Evolutionary conservation across 1,284 basidiomycete species (phyloP).

Genomic region (Cutaneotrichosporon sp.): DNA sequence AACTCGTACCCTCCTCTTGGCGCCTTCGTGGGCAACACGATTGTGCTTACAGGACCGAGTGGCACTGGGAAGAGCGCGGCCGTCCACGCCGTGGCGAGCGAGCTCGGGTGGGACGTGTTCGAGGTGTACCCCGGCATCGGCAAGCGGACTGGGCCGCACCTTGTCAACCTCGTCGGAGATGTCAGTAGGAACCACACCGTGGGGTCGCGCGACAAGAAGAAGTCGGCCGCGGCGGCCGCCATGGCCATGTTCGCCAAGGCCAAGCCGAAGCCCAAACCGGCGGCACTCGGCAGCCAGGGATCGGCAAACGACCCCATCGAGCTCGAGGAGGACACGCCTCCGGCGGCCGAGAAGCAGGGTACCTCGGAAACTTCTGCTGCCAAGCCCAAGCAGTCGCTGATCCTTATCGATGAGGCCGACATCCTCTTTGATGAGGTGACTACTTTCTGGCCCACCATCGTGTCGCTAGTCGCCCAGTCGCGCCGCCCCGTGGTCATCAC

Average conservation of each 20-base stretch:
- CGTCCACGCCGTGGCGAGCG: constrained; percentile 87
- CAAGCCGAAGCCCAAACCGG: background rate
- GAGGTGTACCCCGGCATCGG: constrained; percentile 97
- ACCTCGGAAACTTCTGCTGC: background rate
- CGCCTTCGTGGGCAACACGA: constrained; percentile 69
- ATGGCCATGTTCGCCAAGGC: constrained; percentile 13
- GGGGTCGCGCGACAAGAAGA: constrained; percentile 19
- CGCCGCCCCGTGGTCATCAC: constrained; percentile 85
- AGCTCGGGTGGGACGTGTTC: constrained; percentile 94
- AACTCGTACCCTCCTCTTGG: constrained; percentile 36
- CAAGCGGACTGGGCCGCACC: constrained; percentile 73
- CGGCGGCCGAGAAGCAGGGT: background rate
- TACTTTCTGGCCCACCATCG: constrained; percentile 87
- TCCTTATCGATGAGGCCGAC: constrained; percentile 97
- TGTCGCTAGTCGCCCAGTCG: constrained; percentile 75
- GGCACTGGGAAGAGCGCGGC: constrained; percentile 91
- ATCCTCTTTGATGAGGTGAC: constrained; percentile 85
- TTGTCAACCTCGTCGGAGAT: constrained; percentile 84
- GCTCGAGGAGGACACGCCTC: constrained; percentile 19
- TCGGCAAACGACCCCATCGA: constrained; percentile 35
- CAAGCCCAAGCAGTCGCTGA: constrained; percentile 70
- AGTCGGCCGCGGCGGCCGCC: constrained; percentile 5
- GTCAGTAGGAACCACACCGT: constrained; percentile 90
- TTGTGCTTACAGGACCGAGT: constrained; percentile 77
- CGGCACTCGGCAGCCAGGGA: constrained; percentile 18